Evolutionary conservation across 768 basidiomycete species (phyloP).

Genomic region (Pluteus cervinus): DNA sequence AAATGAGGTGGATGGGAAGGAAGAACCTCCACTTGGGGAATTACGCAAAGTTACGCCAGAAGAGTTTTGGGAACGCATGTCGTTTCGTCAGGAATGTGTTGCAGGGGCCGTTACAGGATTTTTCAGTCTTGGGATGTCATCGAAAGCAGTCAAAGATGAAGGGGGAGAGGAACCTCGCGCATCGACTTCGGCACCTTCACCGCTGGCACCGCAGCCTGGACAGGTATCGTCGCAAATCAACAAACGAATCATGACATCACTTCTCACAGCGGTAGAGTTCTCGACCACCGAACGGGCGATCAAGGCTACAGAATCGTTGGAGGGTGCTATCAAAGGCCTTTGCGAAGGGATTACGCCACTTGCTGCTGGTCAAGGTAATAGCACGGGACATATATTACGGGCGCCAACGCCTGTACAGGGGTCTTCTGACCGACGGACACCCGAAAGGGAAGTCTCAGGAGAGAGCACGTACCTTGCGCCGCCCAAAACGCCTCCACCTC

Average conservation of each 20-base stretch:
- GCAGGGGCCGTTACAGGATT: slow-evolving; percentile 91
- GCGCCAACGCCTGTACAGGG: slow-evolving; percentile 8
- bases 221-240: slow-evolving; percentile 63
- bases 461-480: slow-evolving; percentile 25
- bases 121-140: slow-evolving; percentile 60
- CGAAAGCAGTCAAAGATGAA: slow-evolving; percentile 13
- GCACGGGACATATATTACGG: slow-evolving; percentile 5
- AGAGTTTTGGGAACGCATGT: slow-evolving; percentile 98
- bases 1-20: slow-evolving; percentile 17
- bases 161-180: too few relatives aligned
- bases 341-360: slow-evolving; percentile 55
- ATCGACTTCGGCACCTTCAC: slow-evolving; percentile 25
- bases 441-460: slow-evolving; percentile 26
- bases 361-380: slow-evolving; percentile 12
- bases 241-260: slow-evolving; percentile 61
- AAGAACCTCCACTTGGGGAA: slow-evolving; percentile 43
- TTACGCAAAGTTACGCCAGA: slow-evolving; percentile 54
- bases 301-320: slow-evolving; percentile 67
- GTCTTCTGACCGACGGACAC: slow-evolving; percentile 28
- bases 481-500: slow-evolving; percentile 49
- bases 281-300: slow-evolving; percentile 56
- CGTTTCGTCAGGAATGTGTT: slow-evolving; percentile 91
- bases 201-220: slow-evolving; percentile 47
- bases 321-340: slow-evolving; percentile 60
- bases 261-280: slow-evolving; percentile 77